phyloP scores from a whole-genome alignment of 2,329 filamentous ascomycete genomes.

The Sarocladiaceae sp. region DNA sequence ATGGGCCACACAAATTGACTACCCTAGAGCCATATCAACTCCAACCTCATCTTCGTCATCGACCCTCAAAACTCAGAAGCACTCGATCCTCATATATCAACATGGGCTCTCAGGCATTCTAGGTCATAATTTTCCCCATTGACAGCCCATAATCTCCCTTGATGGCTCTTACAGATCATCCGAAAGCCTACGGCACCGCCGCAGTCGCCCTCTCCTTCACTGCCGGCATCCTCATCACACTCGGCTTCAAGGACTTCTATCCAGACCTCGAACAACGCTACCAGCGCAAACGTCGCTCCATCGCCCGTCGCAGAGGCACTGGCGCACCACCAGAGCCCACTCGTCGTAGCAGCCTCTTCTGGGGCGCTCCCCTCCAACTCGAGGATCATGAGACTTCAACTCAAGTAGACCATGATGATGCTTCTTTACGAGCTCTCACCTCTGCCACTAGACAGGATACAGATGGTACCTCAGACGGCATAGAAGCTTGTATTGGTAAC shows the following conservation, averaged over 20 bases:
- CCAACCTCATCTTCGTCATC: too few species aligned
- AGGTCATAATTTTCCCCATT: too few species aligned
- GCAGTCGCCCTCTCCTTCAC: slow-evolving; percentile 67
- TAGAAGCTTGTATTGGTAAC: slow-evolving; percentile 88
- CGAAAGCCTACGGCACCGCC: slow-evolving; percentile 55
- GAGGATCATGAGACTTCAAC: slow-evolving; percentile 50
- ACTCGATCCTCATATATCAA: background rate
- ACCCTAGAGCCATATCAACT: too few species aligned
- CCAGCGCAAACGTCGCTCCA: slow-evolving; percentile 34
- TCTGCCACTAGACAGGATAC: slow-evolving; percentile 22
- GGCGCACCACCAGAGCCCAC: slow-evolving; percentile 9
- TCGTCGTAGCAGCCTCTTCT: slow-evolving; percentile 37
- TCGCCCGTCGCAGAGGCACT: slow-evolving; percentile 9
- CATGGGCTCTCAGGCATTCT: too few species aligned
- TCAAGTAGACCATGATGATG: slow-evolving; percentile 8
- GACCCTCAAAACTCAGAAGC: too few species aligned
- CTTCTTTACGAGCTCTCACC: slow-evolving; percentile 13
- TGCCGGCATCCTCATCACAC: slow-evolving; percentile 67
- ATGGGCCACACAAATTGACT: too few species aligned
- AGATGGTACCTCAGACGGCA: slow-evolving; percentile 58
- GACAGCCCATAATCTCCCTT: background rate
- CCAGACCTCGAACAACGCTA: slow-evolving; percentile 64
- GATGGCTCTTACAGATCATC: slow-evolving; percentile 57
- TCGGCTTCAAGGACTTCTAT: slow-evolving; percentile 75
- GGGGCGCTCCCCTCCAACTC: slow-evolving; percentile 42